A percentile compares a stretch with the other conserved stretches of the same genome.
These are phyloP conservation scores for Dendrobium huoshanense DNA, from an alignment of 106 monocot genomes.

Conservation along the genomic window DNA sequence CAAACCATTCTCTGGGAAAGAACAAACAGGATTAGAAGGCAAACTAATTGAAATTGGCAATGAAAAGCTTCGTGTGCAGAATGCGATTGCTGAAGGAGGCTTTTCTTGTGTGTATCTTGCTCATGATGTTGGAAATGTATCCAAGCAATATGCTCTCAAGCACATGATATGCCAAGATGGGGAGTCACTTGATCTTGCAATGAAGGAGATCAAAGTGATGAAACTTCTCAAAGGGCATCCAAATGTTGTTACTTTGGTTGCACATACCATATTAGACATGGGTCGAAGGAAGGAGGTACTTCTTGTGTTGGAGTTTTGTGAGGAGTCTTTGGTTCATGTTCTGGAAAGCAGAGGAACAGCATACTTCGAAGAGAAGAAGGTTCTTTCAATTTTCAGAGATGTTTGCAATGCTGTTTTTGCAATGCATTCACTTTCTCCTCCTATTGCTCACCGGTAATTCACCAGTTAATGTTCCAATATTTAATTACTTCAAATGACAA, in stretches of 20 bases:
- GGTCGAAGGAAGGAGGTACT: slow-evolving; percentile 75
- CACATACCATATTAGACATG: slow-evolving; percentile 71
- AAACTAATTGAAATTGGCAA: slow-evolving; percentile 67
- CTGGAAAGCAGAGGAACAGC: slow-evolving; percentile 67
- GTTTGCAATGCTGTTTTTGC: slow-evolving; percentile 95
- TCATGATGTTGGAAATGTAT: slow-evolving; percentile 39
- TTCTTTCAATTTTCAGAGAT: slow-evolving; percentile 79
- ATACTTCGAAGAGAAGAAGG: slow-evolving; percentile 85
- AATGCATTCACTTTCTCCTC: slow-evolving; percentile 91
- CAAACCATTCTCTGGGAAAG: slow-evolving; percentile 72
- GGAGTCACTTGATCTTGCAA: slow-evolving; percentile 68
- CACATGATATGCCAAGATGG: slow-evolving; percentile 85
- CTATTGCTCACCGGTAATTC: slow-evolving; percentile 88
- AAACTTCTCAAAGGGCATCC: slow-evolving; percentile 81
- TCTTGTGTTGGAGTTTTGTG: slow-evolving; percentile 89
- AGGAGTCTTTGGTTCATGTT: slow-evolving; percentile 78
- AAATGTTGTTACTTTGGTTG: slow-evolving; percentile 67
- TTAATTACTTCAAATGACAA: neutral
- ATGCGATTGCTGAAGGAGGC: slow-evolving; percentile 86
- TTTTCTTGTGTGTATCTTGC: slow-evolving; percentile 92
- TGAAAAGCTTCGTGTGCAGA: slow-evolving; percentile 59
- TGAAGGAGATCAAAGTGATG: slow-evolving; percentile 89
- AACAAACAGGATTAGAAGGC: slow-evolving; percentile 73
- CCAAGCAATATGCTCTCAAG: slow-evolving; percentile 91
- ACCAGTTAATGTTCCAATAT: neutral